Evolutionary conservation across 371 early-diverging fungal species (phyloP).

Genomic region (Mortierella sp.): DNA sequence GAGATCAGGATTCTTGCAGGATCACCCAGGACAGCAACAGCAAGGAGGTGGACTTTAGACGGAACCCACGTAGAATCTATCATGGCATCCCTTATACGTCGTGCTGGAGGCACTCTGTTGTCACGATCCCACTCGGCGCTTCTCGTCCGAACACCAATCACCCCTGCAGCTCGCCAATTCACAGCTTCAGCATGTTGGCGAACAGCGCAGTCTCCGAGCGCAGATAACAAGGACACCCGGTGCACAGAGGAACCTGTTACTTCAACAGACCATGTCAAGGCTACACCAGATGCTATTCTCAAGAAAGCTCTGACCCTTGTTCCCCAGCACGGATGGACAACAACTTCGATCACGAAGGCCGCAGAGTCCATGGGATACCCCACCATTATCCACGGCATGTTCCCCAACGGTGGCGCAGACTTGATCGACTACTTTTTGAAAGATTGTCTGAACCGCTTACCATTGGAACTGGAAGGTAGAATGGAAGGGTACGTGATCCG

Average conservation of each 20-base stretch:
- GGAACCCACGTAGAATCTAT: background rate
- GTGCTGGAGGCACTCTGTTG: constrained; percentile 14
- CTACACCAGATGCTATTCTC: constrained; percentile 61
- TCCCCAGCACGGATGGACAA: constrained; percentile 80
- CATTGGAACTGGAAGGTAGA: constrained; percentile 62
- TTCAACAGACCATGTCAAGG: constrained; percentile 39
- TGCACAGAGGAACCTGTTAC: background rate
- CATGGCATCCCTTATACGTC: constrained; percentile 15
- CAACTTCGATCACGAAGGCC: constrained; percentile 71
- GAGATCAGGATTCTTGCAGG: no score
- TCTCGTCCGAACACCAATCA: background rate
- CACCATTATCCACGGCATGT: constrained; percentile 77
- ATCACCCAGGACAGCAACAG: background rate
- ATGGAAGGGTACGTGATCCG: constrained; percentile 58
- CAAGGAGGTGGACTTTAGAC: background rate
- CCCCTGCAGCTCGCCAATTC: constrained; percentile 19
- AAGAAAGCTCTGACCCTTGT: constrained; percentile 76
- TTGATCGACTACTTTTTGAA: constrained; percentile 82
- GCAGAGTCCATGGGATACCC: constrained; percentile 78
- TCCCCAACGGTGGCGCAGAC: constrained; percentile 74
- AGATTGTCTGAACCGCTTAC: constrained; percentile 68
- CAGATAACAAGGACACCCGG: constrained; percentile 18
- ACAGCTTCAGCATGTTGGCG: constrained; percentile 27
- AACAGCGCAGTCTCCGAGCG: constrained; percentile 5
- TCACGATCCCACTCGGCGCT: constrained; percentile 11